These are phyloP conservation scores for Microcyclospora tardicrescens DNA, from an alignment of 2,329 filamentous ascomycete genomes.

Conservation along the genomic window DNA sequence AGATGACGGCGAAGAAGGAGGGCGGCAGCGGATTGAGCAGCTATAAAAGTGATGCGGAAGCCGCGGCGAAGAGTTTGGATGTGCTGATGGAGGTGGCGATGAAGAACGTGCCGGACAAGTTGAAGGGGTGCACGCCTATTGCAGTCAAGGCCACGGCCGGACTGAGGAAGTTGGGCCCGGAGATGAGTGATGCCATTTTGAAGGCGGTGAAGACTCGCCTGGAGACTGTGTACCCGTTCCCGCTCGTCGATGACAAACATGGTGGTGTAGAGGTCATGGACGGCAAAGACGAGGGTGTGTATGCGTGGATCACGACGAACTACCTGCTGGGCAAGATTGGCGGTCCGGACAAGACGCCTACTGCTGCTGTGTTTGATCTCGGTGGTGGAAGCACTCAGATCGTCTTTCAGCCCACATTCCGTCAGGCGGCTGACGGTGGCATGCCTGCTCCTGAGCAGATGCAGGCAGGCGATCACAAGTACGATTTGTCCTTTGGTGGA, in stretches of 20 bases:
- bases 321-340: slow-evolving; percentile 97
- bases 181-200: slow-evolving; percentile 72
- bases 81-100: slow-evolving; percentile 76
- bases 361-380: slow-evolving; percentile 89
- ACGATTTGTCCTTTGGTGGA: slow-evolving; percentile 78
- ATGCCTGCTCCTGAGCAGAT: slow-evolving; percentile 62
- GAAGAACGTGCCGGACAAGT: slow-evolving; percentile 68
- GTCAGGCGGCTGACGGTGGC: slow-evolving; percentile 55
- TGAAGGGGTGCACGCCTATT: slow-evolving; percentile 83
- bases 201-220: slow-evolving; percentile 71
- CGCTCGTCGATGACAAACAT: slow-evolving; percentile 73
- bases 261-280: slow-evolving; percentile 95
- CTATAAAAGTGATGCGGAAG: slow-evolving; percentile 74
- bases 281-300: slow-evolving; percentile 91
- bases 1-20: slow-evolving; percentile 78
- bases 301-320: slow-evolving; percentile 98
- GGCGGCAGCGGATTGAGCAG: slow-evolving; percentile 72
- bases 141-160: slow-evolving; percentile 98
- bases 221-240: slow-evolving; percentile 86
- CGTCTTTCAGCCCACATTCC: slow-evolving; percentile 93
- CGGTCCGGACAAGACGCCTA: slow-evolving; percentile 75
- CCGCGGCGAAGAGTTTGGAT: slow-evolving; percentile 81
- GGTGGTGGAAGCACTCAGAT: slow-evolving; percentile 97
- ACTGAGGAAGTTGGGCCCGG: slow-evolving; percentile 69
- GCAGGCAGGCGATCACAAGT: slow-evolving; percentile 88